A percentile compares a stretch with the other conserved stretches of the same genome.
phyloP scores from a whole-genome alignment of 805 yeast genomes.

The Zygosaccharomyces gambellarensis region DNA sequence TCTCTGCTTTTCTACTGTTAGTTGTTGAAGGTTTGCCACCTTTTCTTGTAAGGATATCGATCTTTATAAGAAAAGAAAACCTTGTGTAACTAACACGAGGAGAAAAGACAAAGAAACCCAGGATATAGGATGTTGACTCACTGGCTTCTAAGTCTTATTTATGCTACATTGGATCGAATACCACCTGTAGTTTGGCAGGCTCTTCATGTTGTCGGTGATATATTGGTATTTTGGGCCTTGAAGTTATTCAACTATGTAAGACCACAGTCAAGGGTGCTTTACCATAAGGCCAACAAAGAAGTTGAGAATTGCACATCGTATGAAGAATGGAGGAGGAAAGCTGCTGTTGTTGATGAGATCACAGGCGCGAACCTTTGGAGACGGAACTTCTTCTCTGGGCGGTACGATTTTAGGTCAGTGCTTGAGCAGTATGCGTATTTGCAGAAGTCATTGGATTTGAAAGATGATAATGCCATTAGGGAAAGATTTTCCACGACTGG shows the following conservation, averaged over 20 bases:
- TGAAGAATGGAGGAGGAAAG: constrained; percentile 64
- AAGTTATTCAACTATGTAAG: constrained; percentile 26
- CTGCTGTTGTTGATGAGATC: constrained; percentile 45
- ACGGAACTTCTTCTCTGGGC: constrained; percentile 71
- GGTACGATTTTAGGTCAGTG: constrained; percentile 80
- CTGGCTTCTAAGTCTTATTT: constrained; percentile 25
- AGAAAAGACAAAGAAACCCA: not conserved
- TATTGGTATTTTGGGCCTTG: constrained; percentile 39
- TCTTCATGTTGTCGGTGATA: constrained; percentile 40
- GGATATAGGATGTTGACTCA: constrained; percentile 9
- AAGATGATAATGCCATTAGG: constrained; percentile 53
- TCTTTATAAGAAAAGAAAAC: not conserved
- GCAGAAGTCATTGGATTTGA: constrained; percentile 51
- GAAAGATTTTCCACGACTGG: constrained; percentile 72
- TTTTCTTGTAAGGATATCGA: not conserved
- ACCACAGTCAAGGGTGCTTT: constrained; percentile 29
- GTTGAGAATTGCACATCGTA: constrained; percentile 51
- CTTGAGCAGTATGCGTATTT: constrained; percentile 65
- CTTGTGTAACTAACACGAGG: not conserved
- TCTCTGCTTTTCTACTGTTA: not conserved
- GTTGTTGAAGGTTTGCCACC: constrained; percentile 7
- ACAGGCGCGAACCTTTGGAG: constrained; percentile 65
- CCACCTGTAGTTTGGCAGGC: constrained; percentile 42
- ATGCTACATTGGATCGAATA: constrained; percentile 35
- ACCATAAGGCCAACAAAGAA: constrained; percentile 44